Evolutionary conservation across 1,284 basidiomycete species (phyloP), one percentile per base, ranked within the genome.

Genomic region (Leccinum pallidistipes): DNA sequence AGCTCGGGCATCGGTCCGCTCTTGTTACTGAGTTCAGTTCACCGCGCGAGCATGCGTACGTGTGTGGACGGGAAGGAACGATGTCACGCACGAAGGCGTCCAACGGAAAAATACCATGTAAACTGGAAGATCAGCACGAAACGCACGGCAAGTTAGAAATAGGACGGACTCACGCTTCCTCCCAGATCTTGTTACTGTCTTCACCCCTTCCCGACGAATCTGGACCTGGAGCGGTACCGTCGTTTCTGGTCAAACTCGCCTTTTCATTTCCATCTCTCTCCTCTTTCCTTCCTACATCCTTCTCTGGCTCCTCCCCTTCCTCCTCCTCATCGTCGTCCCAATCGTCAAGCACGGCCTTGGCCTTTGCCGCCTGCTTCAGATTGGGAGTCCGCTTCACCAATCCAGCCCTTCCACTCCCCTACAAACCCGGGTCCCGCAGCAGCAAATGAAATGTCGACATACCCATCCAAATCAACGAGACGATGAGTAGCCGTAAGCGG

Each of bases 1-100:
- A 82, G 69, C 53, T 81, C 71, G 3, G 81, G 82, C 81, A 83
- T 83, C 8, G 81, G 81, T 0, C 70, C 68, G 54, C 77, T 71
- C 40, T 67, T 71, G 63, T 83, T 83, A 56, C 82, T 83, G 59
- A 16, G 16, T 55, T 12, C 21, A n/a, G 24, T 31, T 50, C 3
- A n/a, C 16, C 32, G 14, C 24, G 53, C 36, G 36, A 34, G 40
- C 14, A 8, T 24, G 16, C 3, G 21, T 12, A 32, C 18, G 45
- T 16, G 34, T 43, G 38, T 8, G 2, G 29, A 38, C 24, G 27
- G 11, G 12, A 5, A 12, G 4, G 31, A 29, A 32, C 14, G 27
- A 31, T 12, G 18, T 55, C 38, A 24, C 51, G 53, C 18, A 16
- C 21, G 57, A 59, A 29, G 14, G 3, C 31, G 51, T 50, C 11